Evolutionary conservation across 1,284 basidiomycete genomes (phyloP).

Genomic region (Cutaneotrichosporon sp.): DNA sequence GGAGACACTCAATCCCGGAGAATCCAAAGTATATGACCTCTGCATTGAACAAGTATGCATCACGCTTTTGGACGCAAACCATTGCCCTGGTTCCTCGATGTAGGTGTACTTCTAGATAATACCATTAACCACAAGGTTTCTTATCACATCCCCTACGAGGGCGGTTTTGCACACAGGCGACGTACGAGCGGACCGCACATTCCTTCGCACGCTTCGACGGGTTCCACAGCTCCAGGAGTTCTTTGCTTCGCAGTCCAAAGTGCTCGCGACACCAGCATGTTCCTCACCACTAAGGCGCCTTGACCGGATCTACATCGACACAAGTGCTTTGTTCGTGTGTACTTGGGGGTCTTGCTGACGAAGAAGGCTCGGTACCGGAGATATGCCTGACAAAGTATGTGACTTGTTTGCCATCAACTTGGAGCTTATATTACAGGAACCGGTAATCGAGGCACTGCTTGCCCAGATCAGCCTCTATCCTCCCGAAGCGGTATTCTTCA

Average conservation of each 20-base stretch:
- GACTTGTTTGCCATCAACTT: neutral
- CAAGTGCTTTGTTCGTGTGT: constrained; percentile 47
- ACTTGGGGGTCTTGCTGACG: neutral
- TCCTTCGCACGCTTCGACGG: constrained; percentile 61
- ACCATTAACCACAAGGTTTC: constrained; percentile 59
- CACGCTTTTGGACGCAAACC: constrained; percentile 85
- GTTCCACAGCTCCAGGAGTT: constrained; percentile 70
- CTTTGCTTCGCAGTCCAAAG: constrained; percentile 46
- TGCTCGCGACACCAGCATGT: neutral
- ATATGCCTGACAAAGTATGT: constrained; percentile 68
- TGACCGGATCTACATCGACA: constrained; percentile 82
- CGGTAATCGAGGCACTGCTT: constrained; percentile 63
- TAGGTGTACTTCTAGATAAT: constrained; percentile 45
- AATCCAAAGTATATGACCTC: constrained; percentile 61
- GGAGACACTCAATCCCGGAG: constrained; percentile 32
- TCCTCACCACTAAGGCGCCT: constrained; percentile 44
- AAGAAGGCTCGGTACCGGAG: constrained; percentile 53
- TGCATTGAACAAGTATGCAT: constrained; percentile 54
- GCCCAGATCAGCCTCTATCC: constrained; percentile 66
- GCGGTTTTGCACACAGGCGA: constrained; percentile 88
- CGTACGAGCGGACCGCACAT: constrained; percentile 76
- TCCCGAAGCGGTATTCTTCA: constrained; percentile 66
- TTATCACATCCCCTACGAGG: constrained; percentile 68
- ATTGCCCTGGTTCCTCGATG: constrained; percentile 91
- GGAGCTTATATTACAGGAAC: constrained; percentile 52